phyloP scores from a whole-genome alignment of 2,329 filamentous ascomycete species.

The Aspergillus fructus region DNA sequence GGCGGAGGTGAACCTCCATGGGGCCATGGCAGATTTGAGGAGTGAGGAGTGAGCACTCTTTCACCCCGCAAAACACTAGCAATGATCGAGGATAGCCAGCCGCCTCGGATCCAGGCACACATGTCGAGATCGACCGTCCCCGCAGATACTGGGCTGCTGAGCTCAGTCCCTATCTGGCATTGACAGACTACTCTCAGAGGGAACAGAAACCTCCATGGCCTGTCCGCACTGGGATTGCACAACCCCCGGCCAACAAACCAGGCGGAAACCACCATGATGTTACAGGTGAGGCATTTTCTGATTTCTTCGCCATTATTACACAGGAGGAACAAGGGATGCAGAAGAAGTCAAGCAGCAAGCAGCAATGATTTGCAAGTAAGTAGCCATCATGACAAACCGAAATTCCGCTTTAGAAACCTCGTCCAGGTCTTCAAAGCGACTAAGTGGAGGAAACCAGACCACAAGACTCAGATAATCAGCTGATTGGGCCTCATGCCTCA shows the following conservation, averaged over 20 bases:
- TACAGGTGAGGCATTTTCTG: conserved; percentile 22
- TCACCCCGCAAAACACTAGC: conserved; percentile 21
- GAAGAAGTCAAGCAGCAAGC: conserved; percentile 2
- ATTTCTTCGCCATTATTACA: conserved; percentile 15
- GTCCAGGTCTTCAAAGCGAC: conserved; percentile 16
- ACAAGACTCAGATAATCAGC: conserved; percentile 18
- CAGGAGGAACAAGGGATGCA: conserved; percentile 18
- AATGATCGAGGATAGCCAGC: conserved; percentile 16
- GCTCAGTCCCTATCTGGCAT: conserved; percentile 5
- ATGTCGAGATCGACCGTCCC: conserved; percentile 22
- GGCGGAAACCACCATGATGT: background rate
- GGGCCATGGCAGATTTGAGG: background rate
- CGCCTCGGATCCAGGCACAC: conserved; percentile 20
- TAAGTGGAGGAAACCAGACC: conserved; percentile 20
- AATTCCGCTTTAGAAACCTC: conserved; percentile 16
- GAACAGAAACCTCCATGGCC: too few relatives aligned
- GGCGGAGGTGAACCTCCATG: background rate
- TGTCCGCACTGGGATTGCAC: too few relatives aligned
- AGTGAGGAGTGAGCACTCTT: background rate
- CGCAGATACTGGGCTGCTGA: conserved; percentile 10
- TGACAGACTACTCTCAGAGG: background rate
- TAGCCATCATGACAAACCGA: conserved; percentile 27
- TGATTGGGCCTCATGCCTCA: conserved; percentile 14
- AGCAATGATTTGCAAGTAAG: conserved; percentile 24
- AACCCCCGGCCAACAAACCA: background rate